These are phyloP conservation scores for Phytophthora meadii DNA, from an alignment of 352 stramenopile genomes.

Conservation along the genomic window DNA sequence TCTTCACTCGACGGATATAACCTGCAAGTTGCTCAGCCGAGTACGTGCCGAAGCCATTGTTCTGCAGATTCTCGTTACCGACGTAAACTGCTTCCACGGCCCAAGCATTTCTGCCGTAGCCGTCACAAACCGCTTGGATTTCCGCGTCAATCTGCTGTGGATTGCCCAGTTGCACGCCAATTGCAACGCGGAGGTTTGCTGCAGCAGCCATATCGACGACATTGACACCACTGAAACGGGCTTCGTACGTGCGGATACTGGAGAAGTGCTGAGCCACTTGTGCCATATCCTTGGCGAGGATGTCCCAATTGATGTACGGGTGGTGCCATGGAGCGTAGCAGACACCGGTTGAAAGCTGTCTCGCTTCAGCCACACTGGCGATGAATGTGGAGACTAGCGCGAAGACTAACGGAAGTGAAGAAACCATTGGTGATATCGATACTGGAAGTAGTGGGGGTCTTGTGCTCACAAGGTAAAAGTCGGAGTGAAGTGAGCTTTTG, in stretches of 20 bases:
- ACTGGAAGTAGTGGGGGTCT: not conserved
- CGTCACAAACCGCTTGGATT: conserved; percentile 61
- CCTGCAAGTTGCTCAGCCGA: conserved; percentile 40
- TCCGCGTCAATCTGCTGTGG: conserved; percentile 38
- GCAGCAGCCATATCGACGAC: conserved; percentile 46
- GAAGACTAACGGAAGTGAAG: not conserved
- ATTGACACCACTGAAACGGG: conserved; percentile 55
- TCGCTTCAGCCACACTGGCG: conserved; percentile 1
- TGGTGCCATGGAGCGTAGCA: conserved; percentile 72
- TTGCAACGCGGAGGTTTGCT: conserved; percentile 56
- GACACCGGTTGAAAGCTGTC: conserved; percentile 30
- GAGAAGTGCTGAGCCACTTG: conserved; percentile 54
- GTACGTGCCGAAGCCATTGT: conserved; percentile 44
- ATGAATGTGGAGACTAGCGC: not conserved
- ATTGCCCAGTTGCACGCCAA: conserved; percentile 64
- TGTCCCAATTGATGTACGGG: conserved; percentile 32
- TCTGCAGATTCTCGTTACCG: conserved; percentile 71
- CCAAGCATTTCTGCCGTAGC: conserved; percentile 37
- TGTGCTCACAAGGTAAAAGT: not conserved
- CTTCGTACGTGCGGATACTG: conserved; percentile 67
- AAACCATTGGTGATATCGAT: not conserved
- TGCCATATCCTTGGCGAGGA: conserved; percentile 40
- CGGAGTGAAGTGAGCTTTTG: conserved; percentile 6
- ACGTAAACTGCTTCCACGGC: conserved; percentile 68
- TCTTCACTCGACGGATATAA: conserved; percentile 58